phyloP scores from a whole-genome alignment of 352 stramenopile species.

The Pythium scleroteichum region DNA sequence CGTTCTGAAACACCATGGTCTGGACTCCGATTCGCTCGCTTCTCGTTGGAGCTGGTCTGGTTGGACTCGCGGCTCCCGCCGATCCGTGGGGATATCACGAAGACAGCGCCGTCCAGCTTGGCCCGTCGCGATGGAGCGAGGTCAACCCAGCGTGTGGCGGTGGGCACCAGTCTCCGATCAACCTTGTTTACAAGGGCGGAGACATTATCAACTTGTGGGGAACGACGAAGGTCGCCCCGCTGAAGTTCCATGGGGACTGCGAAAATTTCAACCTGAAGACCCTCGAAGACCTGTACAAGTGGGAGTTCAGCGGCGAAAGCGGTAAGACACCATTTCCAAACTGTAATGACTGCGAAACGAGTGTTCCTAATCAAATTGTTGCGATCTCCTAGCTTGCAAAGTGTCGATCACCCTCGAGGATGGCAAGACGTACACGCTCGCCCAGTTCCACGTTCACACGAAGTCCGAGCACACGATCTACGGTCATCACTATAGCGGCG shows the following conservation, averaged over 20 bases:
- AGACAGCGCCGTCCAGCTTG: slow-evolving; percentile 31
- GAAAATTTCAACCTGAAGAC: slow-evolving; percentile 56
- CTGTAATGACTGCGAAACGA: too few species aligned
- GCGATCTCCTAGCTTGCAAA: slow-evolving; percentile 40
- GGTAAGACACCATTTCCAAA: slow-evolving; percentile 26
- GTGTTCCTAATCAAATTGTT: too few species aligned
- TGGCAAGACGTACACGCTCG: slow-evolving; percentile 45
- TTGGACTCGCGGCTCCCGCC: slow-evolving; percentile 24
- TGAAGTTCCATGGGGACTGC: slow-evolving; percentile 55
- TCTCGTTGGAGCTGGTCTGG: slow-evolving; percentile 26
- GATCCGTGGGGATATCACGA: slow-evolving; percentile 57
- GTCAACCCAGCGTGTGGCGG: slow-evolving; percentile 38
- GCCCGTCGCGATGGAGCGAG: slow-evolving; percentile 47
- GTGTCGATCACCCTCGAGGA: slow-evolving; percentile 46
- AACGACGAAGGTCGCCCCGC: slow-evolving; percentile 35
- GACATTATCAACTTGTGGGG: slow-evolving; percentile 48
- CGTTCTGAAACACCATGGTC: slow-evolving; percentile 25
- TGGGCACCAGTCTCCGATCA: slow-evolving; percentile 57
- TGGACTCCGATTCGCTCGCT: slow-evolving; percentile 26
- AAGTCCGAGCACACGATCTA: slow-evolving; percentile 63
- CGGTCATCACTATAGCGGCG: slow-evolving; percentile 42
- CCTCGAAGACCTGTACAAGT: slow-evolving; percentile 67
- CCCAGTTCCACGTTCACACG: slow-evolving; percentile 65
- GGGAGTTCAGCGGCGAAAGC: slow-evolving; percentile 42
- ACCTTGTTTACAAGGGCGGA: slow-evolving; percentile 42